These are phyloP conservation scores for Cytospora mali DNA, from an alignment of 2,329 filamentous ascomycete species.

Conservation along the genomic window DNA sequence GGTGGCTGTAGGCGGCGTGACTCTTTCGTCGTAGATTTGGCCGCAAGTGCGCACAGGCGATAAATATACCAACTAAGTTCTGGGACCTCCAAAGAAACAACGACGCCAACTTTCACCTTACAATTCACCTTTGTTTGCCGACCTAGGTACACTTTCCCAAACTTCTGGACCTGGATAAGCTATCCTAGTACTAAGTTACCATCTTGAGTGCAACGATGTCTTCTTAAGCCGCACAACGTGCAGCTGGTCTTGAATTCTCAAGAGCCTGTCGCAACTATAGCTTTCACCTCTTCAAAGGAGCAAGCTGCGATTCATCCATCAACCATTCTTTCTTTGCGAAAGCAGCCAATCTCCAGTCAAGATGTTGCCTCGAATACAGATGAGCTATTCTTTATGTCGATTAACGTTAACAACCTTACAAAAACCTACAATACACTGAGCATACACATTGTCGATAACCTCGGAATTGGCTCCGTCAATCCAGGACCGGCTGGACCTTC, in stretches of 20 bases:
- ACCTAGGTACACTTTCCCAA: neutral
- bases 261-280: conserved; percentile 20
- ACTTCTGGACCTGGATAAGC: neutral
- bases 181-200: neutral
- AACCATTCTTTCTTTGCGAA: conserved; percentile 9
- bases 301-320: conserved; percentile 4
- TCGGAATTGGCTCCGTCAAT: neutral
- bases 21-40: conserved; percentile 16
- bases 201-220: conserved; percentile 11
- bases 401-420: conserved; percentile 26
- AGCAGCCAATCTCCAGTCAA: conserved; percentile 33
- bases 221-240: conserved; percentile 13
- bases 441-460: neutral
- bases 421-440: conserved; percentile 26
- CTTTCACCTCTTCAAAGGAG: conserved; percentile 7
- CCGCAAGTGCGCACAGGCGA: conserved; percentile 6
- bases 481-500: neutral
- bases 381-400: conserved; percentile 3
- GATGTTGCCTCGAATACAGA: conserved; percentile 45
- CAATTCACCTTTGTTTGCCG: conserved; percentile 8
- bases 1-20: conserved; percentile 21
- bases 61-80: neutral
- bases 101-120: neutral
- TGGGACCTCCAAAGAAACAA: neutral
- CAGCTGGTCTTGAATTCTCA: conserved; percentile 22